Evolutionary conservation across 2,329 filamentous ascomycete genomes (phyloP).

Genomic region (Fusarium coffeatum): DNA sequence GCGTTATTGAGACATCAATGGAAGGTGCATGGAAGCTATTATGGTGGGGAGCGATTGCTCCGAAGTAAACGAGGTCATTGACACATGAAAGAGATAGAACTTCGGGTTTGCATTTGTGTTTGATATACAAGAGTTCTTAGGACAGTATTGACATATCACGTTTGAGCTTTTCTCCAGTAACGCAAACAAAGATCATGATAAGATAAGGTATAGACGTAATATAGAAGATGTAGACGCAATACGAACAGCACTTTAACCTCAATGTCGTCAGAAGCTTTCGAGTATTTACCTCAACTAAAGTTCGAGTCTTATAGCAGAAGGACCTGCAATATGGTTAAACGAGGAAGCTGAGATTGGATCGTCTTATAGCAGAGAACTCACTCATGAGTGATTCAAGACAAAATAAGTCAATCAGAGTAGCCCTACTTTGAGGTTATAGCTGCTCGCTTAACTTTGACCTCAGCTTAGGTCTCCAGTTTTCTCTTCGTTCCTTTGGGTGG

Average conservation of each 20-base stretch:
- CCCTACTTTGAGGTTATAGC: too few relatives aligned
- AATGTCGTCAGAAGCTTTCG: background rate
- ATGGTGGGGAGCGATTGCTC: background rate
- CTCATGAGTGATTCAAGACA: background rate
- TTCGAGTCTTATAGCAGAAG: background rate
- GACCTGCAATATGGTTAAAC: background rate
- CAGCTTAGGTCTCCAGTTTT: background rate
- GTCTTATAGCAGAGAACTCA: background rate
- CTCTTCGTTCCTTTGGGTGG: slow-evolving; percentile 9
- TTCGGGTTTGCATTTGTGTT: background rate
- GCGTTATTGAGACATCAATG: background rate
- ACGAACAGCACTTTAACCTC: background rate
- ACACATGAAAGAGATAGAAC: background rate
- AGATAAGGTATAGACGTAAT: background rate
- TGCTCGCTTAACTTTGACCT: background rate
- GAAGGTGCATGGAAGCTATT: background rate
- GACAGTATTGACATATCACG: background rate
- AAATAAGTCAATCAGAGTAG: background rate
- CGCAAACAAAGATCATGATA: background rate
- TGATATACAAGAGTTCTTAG: background rate
- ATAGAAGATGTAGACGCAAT: background rate
- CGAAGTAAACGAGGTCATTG: background rate
- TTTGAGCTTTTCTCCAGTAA: background rate
- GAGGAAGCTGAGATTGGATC: background rate
- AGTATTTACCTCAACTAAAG: background rate